Base-by-base conservation (phyloP, 176 grass and related monocot species). In the Oryza australiensis region DNA sequence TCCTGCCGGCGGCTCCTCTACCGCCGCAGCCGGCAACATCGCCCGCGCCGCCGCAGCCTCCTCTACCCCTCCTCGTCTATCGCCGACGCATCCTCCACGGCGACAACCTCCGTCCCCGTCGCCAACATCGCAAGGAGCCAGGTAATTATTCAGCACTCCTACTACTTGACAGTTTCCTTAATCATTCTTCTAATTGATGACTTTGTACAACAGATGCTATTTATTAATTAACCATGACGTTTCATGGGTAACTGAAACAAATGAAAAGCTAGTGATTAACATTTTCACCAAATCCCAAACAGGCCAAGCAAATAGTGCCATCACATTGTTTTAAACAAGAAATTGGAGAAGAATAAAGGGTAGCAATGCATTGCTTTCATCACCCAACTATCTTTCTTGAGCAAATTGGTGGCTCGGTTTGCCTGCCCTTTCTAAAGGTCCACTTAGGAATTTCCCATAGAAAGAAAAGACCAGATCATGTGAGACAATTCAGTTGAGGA, bases 211-310 rank as follows among this genome's bases (percentile, higher is more conserved):
- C 3, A 42, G 12, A n/a, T 70, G 23, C 64, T 26, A 28, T 51
- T 76, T 2, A 32, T 60, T 60, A 66, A 60, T 73, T 73, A 74
- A 74, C 73, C 65, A 49, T 4, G 57, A 48, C 23, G 67, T 73
- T 88, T 70, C 88, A 80, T n/a, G n/a, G n/a, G n/a, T n/a, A n/a
- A n/a, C n/a, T n/a, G n/a, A n/a, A n/a, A n/a, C n/a, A n/a, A n/a
- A 76, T 78, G 87, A 86, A 64, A 90, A 88, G 55, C 64, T 85
- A 70, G 76, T 87, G 85, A 76, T 66, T 91, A n/a, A n/a, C n/a
- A 38, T 81, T 73, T 38, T 80, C 84, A 84, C 66, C 80, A 60
- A 84, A 91, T 87, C 71, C 77, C 27, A 80, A 43, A 87, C 37
- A 32, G 84, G 70, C 76, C 80, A 90, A 80, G 68, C 80, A 90